Conservation (phyloP, 768 basidiomycete species). For the Amanita molliuscula region DNA sequence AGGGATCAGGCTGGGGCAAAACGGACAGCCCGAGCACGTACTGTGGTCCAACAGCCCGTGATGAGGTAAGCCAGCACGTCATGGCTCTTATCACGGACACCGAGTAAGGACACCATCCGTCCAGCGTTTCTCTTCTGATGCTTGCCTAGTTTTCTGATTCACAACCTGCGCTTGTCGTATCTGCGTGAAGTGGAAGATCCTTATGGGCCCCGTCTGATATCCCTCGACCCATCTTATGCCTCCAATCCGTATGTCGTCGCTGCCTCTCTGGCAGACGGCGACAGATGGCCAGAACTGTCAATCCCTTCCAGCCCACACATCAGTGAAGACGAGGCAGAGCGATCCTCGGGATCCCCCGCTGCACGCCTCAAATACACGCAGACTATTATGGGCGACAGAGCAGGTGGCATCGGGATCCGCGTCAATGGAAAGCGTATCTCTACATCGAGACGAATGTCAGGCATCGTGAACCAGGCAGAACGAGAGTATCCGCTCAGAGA, state of each 20-base stretch:
- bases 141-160: slow-evolving; percentile 53
- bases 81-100: slow-evolving; percentile 7
- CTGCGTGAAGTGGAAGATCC: slow-evolving; percentile 85
- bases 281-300: slow-evolving; percentile 80
- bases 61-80: background rate
- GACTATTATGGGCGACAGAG: slow-evolving; percentile 75
- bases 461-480: slow-evolving; percentile 22
- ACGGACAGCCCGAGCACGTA: no score
- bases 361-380: slow-evolving; percentile 70
- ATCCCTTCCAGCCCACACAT: slow-evolving; percentile 62
- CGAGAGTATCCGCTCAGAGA: slow-evolving; percentile 25
- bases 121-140: background rate
- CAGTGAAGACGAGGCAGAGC: slow-evolving; percentile 57
- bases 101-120: background rate
- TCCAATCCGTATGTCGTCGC: slow-evolving; percentile 79
- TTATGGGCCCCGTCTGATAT: slow-evolving; percentile 72
- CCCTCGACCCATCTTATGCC: slow-evolving; percentile 66
- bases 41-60: no score
- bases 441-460: slow-evolving; percentile 39
- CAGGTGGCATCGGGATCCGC: slow-evolving; percentile 69
- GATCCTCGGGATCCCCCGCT: slow-evolving; percentile 37
- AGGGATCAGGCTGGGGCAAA: background rate
- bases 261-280: slow-evolving; percentile 65
- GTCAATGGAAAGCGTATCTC: slow-evolving; percentile 56
- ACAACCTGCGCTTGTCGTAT: slow-evolving; percentile 76